Evolutionary conservation across 2,329 filamentous ascomycete genomes (phyloP).

Genomic region (Claviceps arundinis): DNA sequence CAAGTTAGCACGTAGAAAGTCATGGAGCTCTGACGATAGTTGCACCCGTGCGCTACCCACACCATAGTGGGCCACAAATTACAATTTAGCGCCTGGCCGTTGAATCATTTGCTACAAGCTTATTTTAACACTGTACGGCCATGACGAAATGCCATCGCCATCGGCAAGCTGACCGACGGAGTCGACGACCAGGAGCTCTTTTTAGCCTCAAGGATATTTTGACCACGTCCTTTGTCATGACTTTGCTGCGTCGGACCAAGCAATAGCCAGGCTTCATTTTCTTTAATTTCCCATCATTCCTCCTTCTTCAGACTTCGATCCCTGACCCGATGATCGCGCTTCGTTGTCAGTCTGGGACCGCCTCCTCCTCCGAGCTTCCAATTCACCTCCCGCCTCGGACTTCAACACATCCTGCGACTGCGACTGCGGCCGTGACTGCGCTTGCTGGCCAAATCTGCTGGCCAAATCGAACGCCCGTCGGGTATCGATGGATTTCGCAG

Average conservation of each 20-base stretch:
- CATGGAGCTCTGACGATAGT: neutral
- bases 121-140: neutral
- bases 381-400: neutral
- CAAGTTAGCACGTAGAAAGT: neutral
- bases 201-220: neutral
- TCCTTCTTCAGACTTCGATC: neutral
- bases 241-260: neutral
- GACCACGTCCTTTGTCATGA: neutral
- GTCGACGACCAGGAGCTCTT: neutral
- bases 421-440: constrained; percentile 1
- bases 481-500: neutral
- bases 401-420: neutral
- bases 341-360: neutral
- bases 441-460: constrained; percentile 4
- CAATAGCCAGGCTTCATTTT: neutral
- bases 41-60: neutral
- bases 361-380: neutral
- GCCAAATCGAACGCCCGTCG: constrained; percentile 1
- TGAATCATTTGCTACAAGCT: neutral
- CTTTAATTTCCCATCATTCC: neutral
- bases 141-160: neutral
- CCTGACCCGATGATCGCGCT: constrained; percentile 2
- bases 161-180: neutral
- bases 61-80: neutral
- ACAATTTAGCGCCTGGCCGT: neutral